These are phyloP conservation scores for Rachicladosporium sp. DNA, from an alignment of 2,329 filamentous ascomycete species.

Conservation along the genomic window DNA sequence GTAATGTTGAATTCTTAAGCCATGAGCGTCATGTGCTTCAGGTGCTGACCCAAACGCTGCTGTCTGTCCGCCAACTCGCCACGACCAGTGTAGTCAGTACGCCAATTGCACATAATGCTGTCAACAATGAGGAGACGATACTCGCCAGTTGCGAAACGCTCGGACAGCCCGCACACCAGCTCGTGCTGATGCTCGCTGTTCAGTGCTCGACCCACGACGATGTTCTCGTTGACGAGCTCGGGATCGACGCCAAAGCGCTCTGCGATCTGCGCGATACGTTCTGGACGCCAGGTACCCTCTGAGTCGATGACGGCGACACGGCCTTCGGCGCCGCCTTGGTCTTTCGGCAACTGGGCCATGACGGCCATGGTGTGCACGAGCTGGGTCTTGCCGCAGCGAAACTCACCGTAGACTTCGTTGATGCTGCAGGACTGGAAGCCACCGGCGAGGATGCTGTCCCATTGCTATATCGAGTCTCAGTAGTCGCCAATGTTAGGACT, in stretches of 20 bases:
- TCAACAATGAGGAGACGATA: constrained; percentile 57
- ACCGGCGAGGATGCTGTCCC: constrained; percentile 52
- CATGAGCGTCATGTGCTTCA: constrained; percentile 51
- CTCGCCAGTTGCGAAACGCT: constrained; percentile 49
- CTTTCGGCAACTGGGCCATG: constrained; percentile 42
- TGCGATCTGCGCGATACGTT: constrained; percentile 54
- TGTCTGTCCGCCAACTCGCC: constrained; percentile 57
- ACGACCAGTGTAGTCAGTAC: constrained; percentile 54
- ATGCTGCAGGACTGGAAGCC: constrained; percentile 61
- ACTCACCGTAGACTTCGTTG: constrained; percentile 52
- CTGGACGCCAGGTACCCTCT: constrained; percentile 54
- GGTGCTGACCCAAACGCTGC: constrained; percentile 54
- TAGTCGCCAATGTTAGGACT: too few relatives aligned
- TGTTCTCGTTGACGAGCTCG: constrained; percentile 51
- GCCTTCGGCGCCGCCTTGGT: constrained; percentile 54
- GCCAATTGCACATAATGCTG: constrained; percentile 58
- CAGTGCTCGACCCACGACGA: constrained; percentile 50
- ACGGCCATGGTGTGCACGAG: constrained; percentile 58
- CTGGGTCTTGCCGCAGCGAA: constrained; percentile 57
- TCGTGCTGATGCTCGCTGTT: constrained; percentile 58
- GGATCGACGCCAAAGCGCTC: constrained; percentile 52
- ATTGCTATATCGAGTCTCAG: constrained; percentile 26
- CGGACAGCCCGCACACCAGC: constrained; percentile 47
- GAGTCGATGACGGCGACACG: constrained; percentile 58
- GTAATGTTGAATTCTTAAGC: constrained; percentile 59